Evolutionary conservation across 495 filamentous ascomycete species (phyloP).

Genomic region (Penicillium paxilli): DNA sequence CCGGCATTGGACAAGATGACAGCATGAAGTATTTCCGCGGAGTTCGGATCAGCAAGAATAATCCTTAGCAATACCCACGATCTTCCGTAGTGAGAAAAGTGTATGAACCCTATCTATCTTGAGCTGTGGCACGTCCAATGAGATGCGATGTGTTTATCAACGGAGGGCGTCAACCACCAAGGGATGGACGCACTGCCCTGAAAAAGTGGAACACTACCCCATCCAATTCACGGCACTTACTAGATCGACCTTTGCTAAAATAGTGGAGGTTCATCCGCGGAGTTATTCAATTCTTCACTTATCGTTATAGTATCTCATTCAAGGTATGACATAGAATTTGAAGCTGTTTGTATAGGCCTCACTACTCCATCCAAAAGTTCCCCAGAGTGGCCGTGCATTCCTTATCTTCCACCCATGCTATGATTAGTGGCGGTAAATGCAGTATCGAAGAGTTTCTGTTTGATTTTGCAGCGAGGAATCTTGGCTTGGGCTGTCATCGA

Average conservation of each 20-base stretch:
- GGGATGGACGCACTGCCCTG: not conserved
- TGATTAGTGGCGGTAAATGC: too few species aligned
- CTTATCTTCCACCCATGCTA: constrained; percentile 9
- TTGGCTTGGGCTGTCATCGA: constrained; percentile 2
- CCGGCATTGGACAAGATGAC: not conserved
- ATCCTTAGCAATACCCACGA: not conserved
- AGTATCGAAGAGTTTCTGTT: too few species aligned
- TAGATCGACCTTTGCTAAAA: not conserved
- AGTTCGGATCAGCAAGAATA: constrained; percentile 11
- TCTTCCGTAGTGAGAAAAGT: not conserved
- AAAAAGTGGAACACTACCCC: not conserved
- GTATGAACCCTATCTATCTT: constrained; percentile 15
- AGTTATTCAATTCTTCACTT: constrained; percentile 5
- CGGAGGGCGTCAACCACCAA: not conserved
- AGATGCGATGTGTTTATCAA: constrained; percentile 24
- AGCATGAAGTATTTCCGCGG: constrained; percentile 28
- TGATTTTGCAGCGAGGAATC: not conserved
- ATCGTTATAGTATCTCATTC: not conserved
- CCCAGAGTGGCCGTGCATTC: not conserved
- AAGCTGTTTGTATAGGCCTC: constrained; percentile 4
- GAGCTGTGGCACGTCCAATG: constrained; percentile 13
- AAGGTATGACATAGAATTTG: not conserved
- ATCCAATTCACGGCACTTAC: constrained; percentile 4
- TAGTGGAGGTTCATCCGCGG: constrained; percentile 3
- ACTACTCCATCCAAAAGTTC: not conserved